phyloP scores from a whole-genome alignment of 768 basidiomycete species.

The Tricholoma terreum region DNA sequence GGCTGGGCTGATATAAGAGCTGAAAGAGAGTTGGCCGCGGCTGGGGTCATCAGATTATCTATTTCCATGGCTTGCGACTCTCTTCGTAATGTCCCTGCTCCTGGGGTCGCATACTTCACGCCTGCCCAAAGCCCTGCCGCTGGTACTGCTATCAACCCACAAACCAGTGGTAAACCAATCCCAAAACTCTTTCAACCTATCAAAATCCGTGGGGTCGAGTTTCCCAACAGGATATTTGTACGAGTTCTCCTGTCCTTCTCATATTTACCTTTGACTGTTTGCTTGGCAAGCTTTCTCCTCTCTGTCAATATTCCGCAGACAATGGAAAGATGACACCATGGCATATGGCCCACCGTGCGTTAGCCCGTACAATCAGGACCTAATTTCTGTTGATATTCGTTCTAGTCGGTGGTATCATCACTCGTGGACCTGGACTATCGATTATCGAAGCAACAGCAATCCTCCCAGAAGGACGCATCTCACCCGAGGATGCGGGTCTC shows the following conservation, averaged over 20 bases:
- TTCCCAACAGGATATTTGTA: conserved; percentile 56
- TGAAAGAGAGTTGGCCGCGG: neutral
- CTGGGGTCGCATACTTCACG: conserved; percentile 35
- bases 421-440: conserved; percentile 53
- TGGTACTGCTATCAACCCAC: conserved; percentile 40
- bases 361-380: conserved; percentile 22
- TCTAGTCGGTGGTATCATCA: conserved; percentile 51
- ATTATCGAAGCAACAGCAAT: conserved; percentile 68
- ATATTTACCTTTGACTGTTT: neutral
- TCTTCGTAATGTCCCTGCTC: conserved; percentile 12
- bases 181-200: conserved; percentile 49
- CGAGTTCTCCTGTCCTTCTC: conserved; percentile 13
- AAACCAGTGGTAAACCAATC: conserved; percentile 35
- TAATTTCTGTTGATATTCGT: conserved; percentile 11
- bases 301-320: conserved; percentile 60
- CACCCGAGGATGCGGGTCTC: conserved; percentile 60
- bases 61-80: neutral
- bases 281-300: conserved; percentile 42
- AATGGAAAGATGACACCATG: conserved; percentile 51
- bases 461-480: conserved; percentile 59
- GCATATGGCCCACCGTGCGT: conserved; percentile 61
- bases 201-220: conserved; percentile 48
- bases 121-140: conserved; percentile 42
- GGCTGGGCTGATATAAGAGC: neutral
- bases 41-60: neutral